Conservation (phyloP, 2,329 filamentous ascomycete species). For the Fusarium kyushuense region DNA sequence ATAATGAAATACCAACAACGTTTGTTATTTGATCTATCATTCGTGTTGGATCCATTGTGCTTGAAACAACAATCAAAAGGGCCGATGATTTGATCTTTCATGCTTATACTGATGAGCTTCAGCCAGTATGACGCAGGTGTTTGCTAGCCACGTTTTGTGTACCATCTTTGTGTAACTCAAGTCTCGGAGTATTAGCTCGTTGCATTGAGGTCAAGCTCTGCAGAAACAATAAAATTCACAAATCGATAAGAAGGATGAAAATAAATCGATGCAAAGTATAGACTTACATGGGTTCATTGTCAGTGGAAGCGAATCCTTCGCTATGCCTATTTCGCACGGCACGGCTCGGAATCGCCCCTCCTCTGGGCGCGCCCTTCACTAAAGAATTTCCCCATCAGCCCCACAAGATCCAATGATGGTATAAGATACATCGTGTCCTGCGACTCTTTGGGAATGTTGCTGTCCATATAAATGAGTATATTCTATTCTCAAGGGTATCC, state of each 20-base stretch:
- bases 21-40: too few species aligned
- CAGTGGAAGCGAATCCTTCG: neutral
- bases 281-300: neutral
- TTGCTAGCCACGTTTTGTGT: slow-evolving; percentile 1
- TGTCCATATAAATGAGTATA: slow-evolving; percentile 1
- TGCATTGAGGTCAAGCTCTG: neutral
- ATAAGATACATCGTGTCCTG: slow-evolving; percentile 4
- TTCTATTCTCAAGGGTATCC: slow-evolving; percentile 11
- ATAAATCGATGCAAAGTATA: neutral
- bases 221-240: neutral
- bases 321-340: slow-evolving; percentile 4
- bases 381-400: slow-evolving; percentile 23
- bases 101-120: neutral
- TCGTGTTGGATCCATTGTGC: too few species aligned
- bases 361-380: slow-evolving; percentile 35
- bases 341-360: slow-evolving; percentile 26
- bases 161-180: neutral
- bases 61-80: neutral
- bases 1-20: slow-evolving; percentile 12
- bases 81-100: neutral
- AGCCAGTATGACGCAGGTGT: neutral
- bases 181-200: neutral
- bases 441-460: neutral
- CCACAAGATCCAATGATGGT: slow-evolving; percentile 13
- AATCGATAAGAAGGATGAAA: neutral